Evolutionary conservation across 106 monocot species (phyloP), one percentile per base, ranked within the genome.

Genomic region (Platanthera guangdongensis): DNA sequence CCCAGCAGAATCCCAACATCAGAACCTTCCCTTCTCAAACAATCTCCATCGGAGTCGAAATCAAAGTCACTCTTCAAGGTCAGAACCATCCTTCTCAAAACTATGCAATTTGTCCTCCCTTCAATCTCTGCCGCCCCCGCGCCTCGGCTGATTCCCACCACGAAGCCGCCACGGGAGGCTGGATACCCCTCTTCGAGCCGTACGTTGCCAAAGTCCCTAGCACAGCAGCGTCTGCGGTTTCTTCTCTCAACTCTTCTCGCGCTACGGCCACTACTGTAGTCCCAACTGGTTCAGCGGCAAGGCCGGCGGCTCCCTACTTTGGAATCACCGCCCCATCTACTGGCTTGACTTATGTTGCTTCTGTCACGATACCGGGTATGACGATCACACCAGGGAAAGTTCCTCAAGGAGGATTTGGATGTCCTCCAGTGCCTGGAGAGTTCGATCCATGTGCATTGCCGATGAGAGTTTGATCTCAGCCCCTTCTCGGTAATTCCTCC

Each of bases 231-330:
- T 79, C 4, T 74, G 97, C 57, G 94, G 88, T 6, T 91, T 91
- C 74, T 77, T 99, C 6, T 99, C 97, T 16, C 91, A 90, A 77
- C 53, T 99, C 47, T 99, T 99, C 72, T 94, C 97, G 0, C 83
- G 94, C 4, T 99, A 99, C 79, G 97, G 97, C 14, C 94, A 99
- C 51, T 99, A 99, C 85, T 99, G 97, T 62, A 91, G 94, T 7
- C 97, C 97, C 18, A 99, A 99, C 57, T 99, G 97, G 97, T 99
- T 94, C 16, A 99, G 97, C 78, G 94, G 97, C 50, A 99, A 88
- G 88, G 93, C 88, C 73, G 80, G 78, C 2, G 97, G 97, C 3
- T 88, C 89, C 19, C 83, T 92, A 81, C 83, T 99, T 0, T 99
- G 97, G 97, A 94, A 99, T 50, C 84, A 75, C 12, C 82, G 94